phyloP scores from a whole-genome alignment of 257 asterid species.

The Rubia yunnanensis region DNA sequence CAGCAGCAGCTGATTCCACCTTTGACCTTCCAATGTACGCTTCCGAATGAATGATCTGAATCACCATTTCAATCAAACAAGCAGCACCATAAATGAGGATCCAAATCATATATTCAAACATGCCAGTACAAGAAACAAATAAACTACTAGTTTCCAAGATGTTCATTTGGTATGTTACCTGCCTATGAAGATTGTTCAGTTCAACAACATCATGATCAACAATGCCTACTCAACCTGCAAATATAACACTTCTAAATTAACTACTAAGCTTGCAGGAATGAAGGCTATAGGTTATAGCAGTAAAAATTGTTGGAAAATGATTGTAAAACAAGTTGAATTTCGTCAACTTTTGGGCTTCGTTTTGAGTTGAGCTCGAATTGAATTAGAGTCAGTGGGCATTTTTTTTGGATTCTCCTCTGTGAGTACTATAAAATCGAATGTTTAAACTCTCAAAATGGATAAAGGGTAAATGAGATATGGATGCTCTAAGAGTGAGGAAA shows the following conservation, averaged over 20 bases:
- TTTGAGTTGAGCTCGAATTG: no score
- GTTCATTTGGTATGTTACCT: slow-evolving; percentile 32
- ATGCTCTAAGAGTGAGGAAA: no score
- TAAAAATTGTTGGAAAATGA: no score
- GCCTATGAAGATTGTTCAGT: slow-evolving; percentile 92
- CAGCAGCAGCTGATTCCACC: slow-evolving; percentile 98
- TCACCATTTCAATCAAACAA: slow-evolving; percentile 1
- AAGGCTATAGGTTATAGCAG: not conserved
- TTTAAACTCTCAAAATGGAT: no score
- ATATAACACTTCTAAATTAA: not conserved
- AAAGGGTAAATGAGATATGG: no score
- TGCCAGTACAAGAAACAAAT: not conserved
- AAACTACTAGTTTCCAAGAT: not conserved
- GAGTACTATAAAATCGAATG: no score
- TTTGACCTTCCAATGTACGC: slow-evolving; percentile 83
- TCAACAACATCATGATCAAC: slow-evolving; percentile 98
- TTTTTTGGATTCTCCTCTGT: no score
- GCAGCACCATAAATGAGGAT: not conserved
- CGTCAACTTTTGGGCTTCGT: no score
- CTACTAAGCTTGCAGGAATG: not conserved
- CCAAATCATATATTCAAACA: not conserved
- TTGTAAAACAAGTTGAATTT: no score
- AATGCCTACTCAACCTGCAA: slow-evolving; percentile 80
- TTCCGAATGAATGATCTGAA: slow-evolving; percentile 89
- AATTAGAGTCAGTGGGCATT: no score